Base-by-base conservation (phyloP, 176 grass and related monocot species). In the Oryza coarctata region DNA sequence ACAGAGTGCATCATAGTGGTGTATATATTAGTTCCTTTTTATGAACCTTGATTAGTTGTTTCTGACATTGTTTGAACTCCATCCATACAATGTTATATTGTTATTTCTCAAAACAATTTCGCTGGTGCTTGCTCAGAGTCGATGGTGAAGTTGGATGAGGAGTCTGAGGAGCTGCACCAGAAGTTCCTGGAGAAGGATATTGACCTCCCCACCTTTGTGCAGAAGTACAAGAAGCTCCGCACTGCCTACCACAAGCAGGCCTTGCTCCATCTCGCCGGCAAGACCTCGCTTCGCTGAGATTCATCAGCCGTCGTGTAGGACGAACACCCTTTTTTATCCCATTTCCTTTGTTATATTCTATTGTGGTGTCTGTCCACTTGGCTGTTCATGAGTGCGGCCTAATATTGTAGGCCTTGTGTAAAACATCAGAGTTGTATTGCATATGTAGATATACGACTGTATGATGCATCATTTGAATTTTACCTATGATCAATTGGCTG, bases 151-250 rank as follows among this genome's bases (percentile, higher is more conserved):
- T 50, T 89, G 84, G 93, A 95, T 18, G 83, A 99, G 64, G 96
- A 95, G 70, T 92, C 96, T 6, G 96, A 94, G 77, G 45, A 87
- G 76, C 68, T 95, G 36, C 76, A 94, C 17, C 83, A 83, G 27
- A 93, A 93, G 76, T 86, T 98, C 43, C 84, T 93, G 15, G 95
- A 91, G 43, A 94, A 95, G 33, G 93, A 95, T 41, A 65, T 99
- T 3, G 93, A 95, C 64, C 82, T 92, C 9, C 47, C 87, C 1
- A 80, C 93, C 39, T 95, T 99, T 73, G 89, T 95, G 33, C 93
- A 92, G 67, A 99, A 94, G 35, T 95, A 99, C 80, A 99, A 94
- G 87, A 99, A 95, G 70, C 85, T 95, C 45, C 87, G 93, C 41
- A 75, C 63, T 0, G 77, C 80, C 18, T 93, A 98, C 73, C 95